phyloP scores from a whole-genome alignment of 768 basidiomycete species.

The Mrakia frigida region DNA sequence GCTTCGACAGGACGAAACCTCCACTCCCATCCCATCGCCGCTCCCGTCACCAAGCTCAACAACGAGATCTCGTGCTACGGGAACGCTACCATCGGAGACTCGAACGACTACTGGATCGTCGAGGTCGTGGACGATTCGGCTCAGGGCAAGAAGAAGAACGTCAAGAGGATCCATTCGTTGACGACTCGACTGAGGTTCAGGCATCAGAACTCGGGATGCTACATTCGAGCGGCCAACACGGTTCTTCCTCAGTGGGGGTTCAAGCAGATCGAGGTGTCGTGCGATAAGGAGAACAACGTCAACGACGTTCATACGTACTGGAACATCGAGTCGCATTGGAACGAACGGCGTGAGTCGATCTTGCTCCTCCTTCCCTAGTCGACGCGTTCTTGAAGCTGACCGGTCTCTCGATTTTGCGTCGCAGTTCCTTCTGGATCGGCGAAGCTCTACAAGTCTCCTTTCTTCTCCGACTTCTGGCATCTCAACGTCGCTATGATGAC shows the following conservation, averaged over 20 bases:
- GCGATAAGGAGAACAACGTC: constrained; percentile 78
- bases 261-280: constrained; percentile 96
- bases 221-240: constrained; percentile 80
- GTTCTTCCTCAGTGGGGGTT: constrained; percentile 96
- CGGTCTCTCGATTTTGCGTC: constrained; percentile 6
- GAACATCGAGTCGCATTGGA: constrained; percentile 99
- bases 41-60: constrained; percentile 81
- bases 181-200: constrained; percentile 83
- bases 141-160: constrained; percentile 52
- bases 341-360: constrained; percentile 75
- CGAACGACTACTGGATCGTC: constrained; percentile 83
- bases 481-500: constrained; percentile 99
- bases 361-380: neutral
- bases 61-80: constrained; percentile 94
- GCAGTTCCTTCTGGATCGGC: constrained; percentile 75
- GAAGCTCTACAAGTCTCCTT: constrained; percentile 82
- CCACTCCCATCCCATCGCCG: constrained; percentile 82
- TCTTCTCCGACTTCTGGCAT: constrained; percentile 96
- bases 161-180: constrained; percentile 71
- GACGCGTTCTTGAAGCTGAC: constrained; percentile 10
- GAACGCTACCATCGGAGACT: constrained; percentile 79
- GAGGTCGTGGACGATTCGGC: constrained; percentile 87
- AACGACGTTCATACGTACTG: constrained; percentile 82
- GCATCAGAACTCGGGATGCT: constrained; percentile 74
- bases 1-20: constrained; percentile 78